Percentiles rank a stretch among this genome's conserved stretches.
Evolutionary conservation across 2,329 filamentous ascomycete genomes (phyloP).

Genomic region (Camptophora hylomeconis): DNA sequence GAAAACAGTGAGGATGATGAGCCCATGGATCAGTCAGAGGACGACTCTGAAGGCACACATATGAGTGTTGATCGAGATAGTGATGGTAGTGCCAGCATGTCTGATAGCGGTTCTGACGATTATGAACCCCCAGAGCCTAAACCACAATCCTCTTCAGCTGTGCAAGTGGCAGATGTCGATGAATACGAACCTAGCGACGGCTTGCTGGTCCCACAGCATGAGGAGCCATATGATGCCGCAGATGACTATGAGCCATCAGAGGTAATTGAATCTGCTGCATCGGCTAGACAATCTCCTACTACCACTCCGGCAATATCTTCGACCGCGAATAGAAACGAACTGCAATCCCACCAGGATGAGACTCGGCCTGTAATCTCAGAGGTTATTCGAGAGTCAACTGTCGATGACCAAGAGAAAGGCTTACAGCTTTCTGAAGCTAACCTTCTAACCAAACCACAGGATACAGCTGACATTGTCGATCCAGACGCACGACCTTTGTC

Average conservation of each 20-base stretch:
- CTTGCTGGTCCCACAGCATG: not conserved
- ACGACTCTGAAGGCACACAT: slow-evolving; percentile 1
- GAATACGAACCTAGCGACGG: slow-evolving; percentile 24
- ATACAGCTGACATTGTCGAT: not conserved
- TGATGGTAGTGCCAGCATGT: slow-evolving; percentile 19
- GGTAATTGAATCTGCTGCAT: slow-evolving; percentile 1
- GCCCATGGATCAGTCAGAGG: not conserved
- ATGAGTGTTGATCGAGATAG: slow-evolving; percentile 13
- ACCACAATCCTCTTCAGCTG: too few relatives aligned
- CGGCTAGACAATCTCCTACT: not conserved
- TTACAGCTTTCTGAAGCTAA: not conserved
- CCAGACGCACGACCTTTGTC: not conserved
- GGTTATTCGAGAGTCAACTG: not conserved
- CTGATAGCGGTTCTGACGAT: slow-evolving; percentile 31
- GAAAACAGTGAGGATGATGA: too few relatives aligned
- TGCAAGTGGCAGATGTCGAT: slow-evolving; percentile 21
- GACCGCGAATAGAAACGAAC: too few relatives aligned
- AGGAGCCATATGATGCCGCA: slow-evolving; percentile 5
- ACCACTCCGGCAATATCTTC: not conserved
- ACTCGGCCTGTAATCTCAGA: too few relatives aligned
- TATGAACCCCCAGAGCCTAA: too few relatives aligned
- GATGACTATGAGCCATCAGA: slow-evolving; percentile 12
- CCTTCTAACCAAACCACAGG: slow-evolving; percentile 1
- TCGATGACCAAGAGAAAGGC: not conserved
- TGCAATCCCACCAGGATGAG: too few relatives aligned